A percentile compares a stretch with the other conserved stretches of the same genome.
These are phyloP conservation scores for Yamadazyma blattariae DNA, from an alignment of 1,139 yeast genomes.

Conservation along the genomic window DNA sequence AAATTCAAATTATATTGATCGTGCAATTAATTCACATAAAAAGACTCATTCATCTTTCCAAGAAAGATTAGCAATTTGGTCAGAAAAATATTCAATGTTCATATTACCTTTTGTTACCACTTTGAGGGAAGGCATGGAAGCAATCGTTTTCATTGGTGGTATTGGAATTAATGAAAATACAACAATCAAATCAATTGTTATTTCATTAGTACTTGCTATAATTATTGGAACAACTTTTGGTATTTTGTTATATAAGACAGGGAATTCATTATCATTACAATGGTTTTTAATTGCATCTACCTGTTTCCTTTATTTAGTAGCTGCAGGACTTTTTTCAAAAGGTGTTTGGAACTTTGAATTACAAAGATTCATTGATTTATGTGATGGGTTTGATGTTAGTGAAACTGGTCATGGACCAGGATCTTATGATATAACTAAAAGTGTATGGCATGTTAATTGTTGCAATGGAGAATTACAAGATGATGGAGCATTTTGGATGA, in stretches of 20 bases:
- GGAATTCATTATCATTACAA: constrained; percentile 40
- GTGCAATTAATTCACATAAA: constrained; percentile 10
- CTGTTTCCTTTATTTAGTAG: constrained; percentile 41
- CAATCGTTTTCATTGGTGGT: constrained; percentile 47
- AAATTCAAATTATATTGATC: constrained; percentile 18
- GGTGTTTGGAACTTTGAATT: constrained; percentile 48
- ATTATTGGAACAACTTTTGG: constrained; percentile 35
- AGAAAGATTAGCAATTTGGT: constrained; percentile 16
- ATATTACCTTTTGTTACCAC: constrained; percentile 46
- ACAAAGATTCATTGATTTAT: constrained; percentile 36
- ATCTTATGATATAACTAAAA: constrained; percentile 36
- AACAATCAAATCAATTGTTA: constrained; percentile 28
- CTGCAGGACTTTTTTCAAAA: constrained; percentile 45
- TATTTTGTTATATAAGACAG: constrained; percentile 36
- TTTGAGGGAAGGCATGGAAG: constrained; percentile 48
- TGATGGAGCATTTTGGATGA: constrained; percentile 46
- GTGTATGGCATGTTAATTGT: constrained; percentile 49
- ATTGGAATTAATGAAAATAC: constrained; percentile 46
- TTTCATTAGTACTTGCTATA: constrained; percentile 31
- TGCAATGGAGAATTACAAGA: constrained; percentile 45
- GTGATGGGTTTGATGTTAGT: constrained; percentile 45
- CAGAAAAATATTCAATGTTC: constrained; percentile 39
- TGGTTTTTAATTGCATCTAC: constrained; percentile 41
- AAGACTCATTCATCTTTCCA: constrained; percentile 7
- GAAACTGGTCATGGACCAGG: constrained; percentile 52